Evolutionary conservation across 2,329 filamentous ascomycete genomes (phyloP).

Genomic region (Botrytis deweyae): DNA sequence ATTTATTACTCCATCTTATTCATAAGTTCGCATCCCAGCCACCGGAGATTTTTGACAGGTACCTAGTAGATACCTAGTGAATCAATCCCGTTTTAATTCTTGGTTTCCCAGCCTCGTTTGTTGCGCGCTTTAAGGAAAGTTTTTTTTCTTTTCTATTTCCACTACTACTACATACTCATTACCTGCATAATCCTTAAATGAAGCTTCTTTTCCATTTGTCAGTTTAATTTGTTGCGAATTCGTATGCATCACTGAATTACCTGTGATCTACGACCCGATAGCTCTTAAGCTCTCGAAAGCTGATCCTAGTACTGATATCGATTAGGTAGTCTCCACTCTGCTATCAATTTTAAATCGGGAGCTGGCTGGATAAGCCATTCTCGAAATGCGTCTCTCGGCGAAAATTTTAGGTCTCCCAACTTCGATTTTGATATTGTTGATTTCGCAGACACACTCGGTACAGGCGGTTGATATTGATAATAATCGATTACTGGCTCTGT

Average conservation of each 20-base stretch:
- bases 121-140: background rate
- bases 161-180: background rate
- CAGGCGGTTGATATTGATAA: constrained; percentile 33
- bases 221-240: background rate
- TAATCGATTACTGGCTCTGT: constrained; percentile 36
- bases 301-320: background rate
- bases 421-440: constrained; percentile 49
- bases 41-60: constrained; percentile 11
- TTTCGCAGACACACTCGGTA: constrained; percentile 42
- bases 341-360: constrained; percentile 1
- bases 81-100: constrained; percentile 1
- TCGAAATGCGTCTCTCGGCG: constrained; percentile 44
- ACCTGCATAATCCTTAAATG: background rate
- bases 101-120: constrained; percentile 5
- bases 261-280: background rate
- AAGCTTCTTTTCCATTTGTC: background rate
- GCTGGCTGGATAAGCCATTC: background rate
- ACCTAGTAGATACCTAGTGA: too few relatives aligned
- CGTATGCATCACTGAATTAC: background rate
- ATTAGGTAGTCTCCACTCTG: background rate
- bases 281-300: background rate
- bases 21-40: constrained; percentile 7
- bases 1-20: background rate
- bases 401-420: constrained; percentile 44
- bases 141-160: background rate